Base-by-base conservation (phyloP, 1,139 yeast genomes). In the Geotrichum phurueaensis region DNA sequence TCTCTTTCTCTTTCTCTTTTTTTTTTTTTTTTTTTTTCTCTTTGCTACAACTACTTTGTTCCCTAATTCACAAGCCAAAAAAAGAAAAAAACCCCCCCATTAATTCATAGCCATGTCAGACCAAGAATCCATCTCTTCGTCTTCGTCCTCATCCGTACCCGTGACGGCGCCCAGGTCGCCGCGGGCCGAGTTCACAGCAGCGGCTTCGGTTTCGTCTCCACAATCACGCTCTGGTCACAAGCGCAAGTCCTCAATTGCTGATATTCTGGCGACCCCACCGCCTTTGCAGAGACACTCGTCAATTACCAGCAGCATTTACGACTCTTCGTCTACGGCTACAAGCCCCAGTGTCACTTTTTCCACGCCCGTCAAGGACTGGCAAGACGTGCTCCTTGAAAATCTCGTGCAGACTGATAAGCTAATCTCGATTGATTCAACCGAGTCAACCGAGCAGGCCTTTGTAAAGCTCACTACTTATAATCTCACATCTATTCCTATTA, bases 361-460 rank as follows among this genome's bases (percentile, higher is more conserved):
- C 39, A 69, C 67, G 66, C 58, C 71, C 72, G 59, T 71, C 15
- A 45, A 76, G 59, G 91, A 88, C 66, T 89, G 97, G 96, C 83
- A 84, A 67, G 88, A 86, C 61, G 81, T 89, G 29, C 83, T 81
- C 53, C 78, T 92, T 65, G 75, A 81, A 23, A 95, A 89, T 67
- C 79, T 94, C 67, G 86, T 90, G 49, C 96, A 90, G 74, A 80
- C 83, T 58, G 91, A 87, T 65, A 87, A 89, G 71, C 80, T 94
- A 69, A 82, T 91, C 57, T 80, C 84, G 57, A 86, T 91, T 65
- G 82, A 83, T 65, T 81, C 81, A 0, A 74, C 80, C 23, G 78
- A 84, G 52, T 84, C 96, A 1, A 95, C 91, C 20, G 97, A 92
- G 72, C 80, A 84, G 62, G 97, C 98, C 1, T 94, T 89, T 76